A percentile compares a stretch with the other conserved stretches of the same genome.
phyloP scores from a whole-genome alignment of 2,329 filamentous ascomycete genomes.

The Sphaerulina populicola region DNA sequence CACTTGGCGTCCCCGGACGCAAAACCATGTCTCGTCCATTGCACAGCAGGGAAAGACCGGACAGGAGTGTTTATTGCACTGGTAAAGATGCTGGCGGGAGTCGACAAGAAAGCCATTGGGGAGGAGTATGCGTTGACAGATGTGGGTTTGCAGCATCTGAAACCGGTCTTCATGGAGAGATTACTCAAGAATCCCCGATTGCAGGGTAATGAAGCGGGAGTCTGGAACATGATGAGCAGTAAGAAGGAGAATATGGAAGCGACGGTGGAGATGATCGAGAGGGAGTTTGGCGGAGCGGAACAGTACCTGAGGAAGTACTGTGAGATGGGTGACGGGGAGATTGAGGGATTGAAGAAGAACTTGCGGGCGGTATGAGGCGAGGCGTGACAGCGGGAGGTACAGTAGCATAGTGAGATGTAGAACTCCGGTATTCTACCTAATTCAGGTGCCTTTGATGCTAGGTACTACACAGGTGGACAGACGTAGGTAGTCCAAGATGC shows the following conservation, averaged over 20 bases:
- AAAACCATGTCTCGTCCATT: constrained; percentile 57
- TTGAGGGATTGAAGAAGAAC: constrained; percentile 47
- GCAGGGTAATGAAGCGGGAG: constrained; percentile 38
- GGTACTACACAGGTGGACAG: no score
- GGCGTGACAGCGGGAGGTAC: no score
- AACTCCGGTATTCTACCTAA: no score
- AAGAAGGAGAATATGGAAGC: constrained; percentile 46
- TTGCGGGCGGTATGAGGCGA: constrained; percentile 24
- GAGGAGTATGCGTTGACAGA: constrained; percentile 63
- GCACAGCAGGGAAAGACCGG: constrained; percentile 69
- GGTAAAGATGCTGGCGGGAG: constrained; percentile 55
- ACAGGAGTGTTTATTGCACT: constrained; percentile 64
- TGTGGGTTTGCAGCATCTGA: constrained; percentile 44
- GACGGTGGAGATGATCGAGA: constrained; percentile 48
- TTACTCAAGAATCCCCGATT: constrained; percentile 48
- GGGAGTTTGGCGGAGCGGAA: constrained; percentile 56
- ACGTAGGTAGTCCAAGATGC: no score
- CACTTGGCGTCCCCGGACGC: constrained; percentile 46
- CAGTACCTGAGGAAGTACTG: constrained; percentile 53
- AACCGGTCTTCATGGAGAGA: constrained; percentile 43
- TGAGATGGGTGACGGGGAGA: constrained; percentile 48
- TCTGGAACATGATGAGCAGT: constrained; percentile 39
- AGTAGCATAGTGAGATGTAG: no score
- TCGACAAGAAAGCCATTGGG: constrained; percentile 52
- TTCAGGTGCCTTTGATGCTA: no score